These are phyloP conservation scores for Pichia sp. DNA, from an alignment of 1,139 yeast species.

Conservation along the genomic window DNA sequence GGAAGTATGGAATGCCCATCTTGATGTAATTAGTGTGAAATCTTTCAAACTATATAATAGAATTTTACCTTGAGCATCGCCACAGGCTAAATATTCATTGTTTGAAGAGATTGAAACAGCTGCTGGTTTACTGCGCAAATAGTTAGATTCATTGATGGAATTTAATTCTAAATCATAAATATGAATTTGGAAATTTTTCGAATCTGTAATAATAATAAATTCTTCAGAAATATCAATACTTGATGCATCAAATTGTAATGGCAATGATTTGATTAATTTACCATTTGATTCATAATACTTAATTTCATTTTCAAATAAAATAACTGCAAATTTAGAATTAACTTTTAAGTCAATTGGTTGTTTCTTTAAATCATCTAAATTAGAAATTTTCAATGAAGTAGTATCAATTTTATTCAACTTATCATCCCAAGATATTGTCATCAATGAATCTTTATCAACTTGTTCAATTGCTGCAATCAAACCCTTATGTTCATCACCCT, in stretches of 20 bases:
- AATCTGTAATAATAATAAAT: constrained; percentile 47
- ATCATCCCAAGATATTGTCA: constrained; percentile 86
- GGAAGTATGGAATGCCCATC: constrained; percentile 96
- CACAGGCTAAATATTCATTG: constrained; percentile 67
- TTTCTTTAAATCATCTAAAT: constrained; percentile 34
- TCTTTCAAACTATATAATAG: constrained; percentile 54
- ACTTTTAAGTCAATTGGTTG: constrained; percentile 56
- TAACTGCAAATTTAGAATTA: constrained; percentile 31
- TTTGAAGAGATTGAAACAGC: constrained; percentile 50
- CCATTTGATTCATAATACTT: constrained; percentile 31
- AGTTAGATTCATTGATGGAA: constrained; percentile 32
- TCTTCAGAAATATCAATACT: constrained; percentile 36
- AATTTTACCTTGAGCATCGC: constrained; percentile 83
- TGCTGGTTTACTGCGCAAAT: constrained; percentile 38
- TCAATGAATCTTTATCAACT: constrained; percentile 24
- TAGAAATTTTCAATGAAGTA: constrained; percentile 22
- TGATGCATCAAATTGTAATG: constrained; percentile 37
- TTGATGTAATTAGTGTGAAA: constrained; percentile 61
- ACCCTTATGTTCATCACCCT: constrained; percentile 47
- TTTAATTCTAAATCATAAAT: constrained; percentile 22
- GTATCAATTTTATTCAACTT: constrained; percentile 44
- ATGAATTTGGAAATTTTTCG: constrained; percentile 26
- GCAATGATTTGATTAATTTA: constrained; percentile 24
- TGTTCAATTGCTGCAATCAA: constrained; percentile 43
- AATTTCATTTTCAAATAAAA: constrained; percentile 45